Percentiles rank a stretch among this genome's conserved stretches.
These are phyloP conservation scores for Selenicereus undatus DNA, from an alignment of 148 eudicot genomes.

Conservation along the genomic window DNA sequence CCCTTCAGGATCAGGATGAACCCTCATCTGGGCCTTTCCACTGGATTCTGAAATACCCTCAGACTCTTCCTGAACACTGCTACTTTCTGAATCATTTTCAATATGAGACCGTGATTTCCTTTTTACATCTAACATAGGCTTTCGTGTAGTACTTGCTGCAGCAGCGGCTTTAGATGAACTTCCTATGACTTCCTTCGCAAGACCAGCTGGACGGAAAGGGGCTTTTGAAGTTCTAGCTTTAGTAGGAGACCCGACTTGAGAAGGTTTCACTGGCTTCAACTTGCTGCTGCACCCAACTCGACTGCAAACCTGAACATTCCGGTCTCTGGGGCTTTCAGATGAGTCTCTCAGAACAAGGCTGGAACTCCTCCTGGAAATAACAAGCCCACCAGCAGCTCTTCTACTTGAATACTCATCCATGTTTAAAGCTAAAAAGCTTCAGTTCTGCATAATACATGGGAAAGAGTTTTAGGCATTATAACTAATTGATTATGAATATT, in stretches of 20 bases:
- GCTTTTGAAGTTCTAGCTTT: slow-evolving; percentile 45
- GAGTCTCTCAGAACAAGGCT: slow-evolving; percentile 39
- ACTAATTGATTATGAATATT: background rate
- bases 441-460: slow-evolving; percentile 28
- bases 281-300: slow-evolving; percentile 80
- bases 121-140: slow-evolving; percentile 29
- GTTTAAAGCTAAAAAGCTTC: slow-evolving; percentile 18
- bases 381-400: slow-evolving; percentile 44
- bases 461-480: background rate
- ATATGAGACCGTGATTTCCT: slow-evolving; percentile 36
- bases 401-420: slow-evolving; percentile 58
- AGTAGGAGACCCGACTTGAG: slow-evolving; percentile 39
- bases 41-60: slow-evolving; percentile 36
- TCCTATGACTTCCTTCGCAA: slow-evolving; percentile 50
- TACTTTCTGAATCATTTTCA: slow-evolving; percentile 41
- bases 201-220: slow-evolving; percentile 39
- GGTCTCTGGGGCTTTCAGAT: slow-evolving; percentile 38
- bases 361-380: slow-evolving; percentile 41
- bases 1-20: slow-evolving; percentile 14
- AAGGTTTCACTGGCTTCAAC: slow-evolving; percentile 39
- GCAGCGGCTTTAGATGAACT: slow-evolving; percentile 41
- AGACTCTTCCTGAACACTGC: slow-evolving; percentile 40
- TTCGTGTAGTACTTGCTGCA: slow-evolving; percentile 28
- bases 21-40: slow-evolving; percentile 25
- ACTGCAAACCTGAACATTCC: slow-evolving; percentile 58